Base-by-base conservation (phyloP, 164 flowering plant species). In the Litsea cubeba region DNA sequence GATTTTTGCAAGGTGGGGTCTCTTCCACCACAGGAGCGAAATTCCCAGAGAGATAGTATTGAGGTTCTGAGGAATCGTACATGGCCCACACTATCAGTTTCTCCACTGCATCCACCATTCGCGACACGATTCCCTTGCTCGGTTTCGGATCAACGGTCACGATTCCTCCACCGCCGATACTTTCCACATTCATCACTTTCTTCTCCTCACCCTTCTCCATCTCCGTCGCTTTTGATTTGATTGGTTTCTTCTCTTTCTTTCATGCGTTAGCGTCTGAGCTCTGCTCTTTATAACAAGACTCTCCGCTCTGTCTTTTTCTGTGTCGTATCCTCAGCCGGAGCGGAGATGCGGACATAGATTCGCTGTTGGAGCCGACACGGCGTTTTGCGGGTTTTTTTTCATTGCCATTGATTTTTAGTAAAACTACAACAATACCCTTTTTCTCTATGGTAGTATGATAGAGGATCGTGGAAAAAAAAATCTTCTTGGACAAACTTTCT, bases 81-180 rank as follows among this genome's bases (percentile, higher is more conserved):
- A 87, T 83, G 7, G 85, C 72, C 84, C 88, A 86, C 50, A 93
- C 93, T 0, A 89, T 69, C 57, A 91, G 68, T 68, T 80, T 88
- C 85, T 93, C 98, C 12, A 90, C 6, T 51, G 71, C 78, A 32
- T 93, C 96, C 10, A 90, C 74, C 3, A 81, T 75, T 58, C 76
- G 76, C 1, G 94, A 82, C 23, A 84, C 63, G 4, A 93, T 4
- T 1, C 98, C 96, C 23, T 86, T 90, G 5, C 66, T 78, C 20
- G 98, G 98, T 65, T 84, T 84, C 0, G 98, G 96, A 68, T 86
- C 78, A 76, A 90, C 91, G 71, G n/a, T 77, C 81, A 89, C 89
- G 0, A 88, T 60, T 17, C 68, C 75, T 1, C 64, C 80, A 35
- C 62, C 78, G 69, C 25, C 60, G 10, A 8, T 40, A 8, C 2